Evolutionary conservation across 169 alveolate genomes (phyloP), one percentile per base, ranked within the genome.

Genomic region (Cryptosporidium xiaoi): DNA sequence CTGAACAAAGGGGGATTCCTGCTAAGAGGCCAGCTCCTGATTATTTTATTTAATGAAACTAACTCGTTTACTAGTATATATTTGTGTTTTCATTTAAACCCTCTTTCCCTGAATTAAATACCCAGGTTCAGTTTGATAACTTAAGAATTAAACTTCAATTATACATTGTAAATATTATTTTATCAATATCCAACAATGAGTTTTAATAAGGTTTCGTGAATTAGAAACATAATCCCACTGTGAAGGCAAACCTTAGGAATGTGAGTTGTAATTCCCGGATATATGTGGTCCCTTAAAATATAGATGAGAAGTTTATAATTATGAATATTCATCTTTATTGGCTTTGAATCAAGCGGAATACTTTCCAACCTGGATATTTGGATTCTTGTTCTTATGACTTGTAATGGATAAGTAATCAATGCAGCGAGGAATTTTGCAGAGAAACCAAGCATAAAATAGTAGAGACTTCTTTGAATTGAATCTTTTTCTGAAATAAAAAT

Each of bases 1-100:
- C 92, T 71, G 97, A 94, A 46, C 92, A 89, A 29, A 91, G 97
- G 46, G 97, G 97, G 27, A 90, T 92, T 48, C 94, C 96, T 33
- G 92, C 96, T 58, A 91, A 92, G 77, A 94, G 94, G 53, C 94
- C 95, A 20, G 96, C 95, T 27, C 97, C 97, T 5, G 97, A 94
- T 53, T 94, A 94, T 77, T 94, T 94, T 87, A 60, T 94, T 68
- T 94, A 83, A 84, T n/a, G 27, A 6, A 3, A 27, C 55, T 20
- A 13, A 27, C 29, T 60, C 1, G 16, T 8, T 5, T 1, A 18
- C 5, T 13, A 1, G 4, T 40, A 40, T 40, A 40, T 40, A 40
- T 6, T 8, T 40, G 4, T 40, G 48, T 6, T 6, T 40, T 7
- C 31, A 18, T 71, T 71, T 16, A 48, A 44, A 60, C 29, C 20